A percentile compares a stretch with the other conserved stretches of the same genome.
phyloP scores from a whole-genome alignment of 495 filamentous ascomycete genomes.

The Penicillium psychrofluorescens region DNA sequence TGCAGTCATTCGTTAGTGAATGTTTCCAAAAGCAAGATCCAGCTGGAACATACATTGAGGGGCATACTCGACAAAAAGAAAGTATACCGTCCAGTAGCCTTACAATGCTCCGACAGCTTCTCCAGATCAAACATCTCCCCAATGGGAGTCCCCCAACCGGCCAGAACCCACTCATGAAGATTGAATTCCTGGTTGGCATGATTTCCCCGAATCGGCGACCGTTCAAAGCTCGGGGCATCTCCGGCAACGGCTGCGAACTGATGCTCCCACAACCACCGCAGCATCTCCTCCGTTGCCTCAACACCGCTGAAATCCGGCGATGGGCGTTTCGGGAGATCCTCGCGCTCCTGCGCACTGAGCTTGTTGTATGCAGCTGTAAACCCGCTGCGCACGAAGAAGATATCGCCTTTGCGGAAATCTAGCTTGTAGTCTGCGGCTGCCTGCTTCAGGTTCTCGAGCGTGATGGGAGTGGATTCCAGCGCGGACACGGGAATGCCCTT shows the following conservation, averaged over 20 bases:
- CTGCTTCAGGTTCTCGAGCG: slow-evolving; percentile 24
- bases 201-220: slow-evolving; percentile 18
- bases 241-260: slow-evolving; percentile 42
- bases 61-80: slow-evolving; percentile 50
- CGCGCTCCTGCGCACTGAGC: slow-evolving; percentile 15
- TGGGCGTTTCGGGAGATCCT: slow-evolving; percentile 10
- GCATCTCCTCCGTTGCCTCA: slow-evolving; percentile 24
- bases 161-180: slow-evolving; percentile 44
- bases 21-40: background rate
- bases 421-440: slow-evolving; percentile 23
- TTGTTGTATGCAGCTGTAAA: slow-evolving; percentile 28
- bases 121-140: slow-evolving; percentile 53
- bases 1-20: slow-evolving; percentile 2
- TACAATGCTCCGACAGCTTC: slow-evolving; percentile 35
- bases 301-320: slow-evolving; percentile 29
- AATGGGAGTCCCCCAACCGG: slow-evolving; percentile 48
- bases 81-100: slow-evolving; percentile 32
- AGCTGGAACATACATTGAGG: slow-evolving; percentile 30
- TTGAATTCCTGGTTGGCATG: slow-evolving; percentile 15
- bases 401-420: slow-evolving; percentile 35
- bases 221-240: slow-evolving; percentile 28
- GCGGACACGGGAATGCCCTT: slow-evolving; percentile 20
- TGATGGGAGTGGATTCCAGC: slow-evolving; percentile 25
- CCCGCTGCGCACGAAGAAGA: slow-evolving; percentile 43
- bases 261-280: slow-evolving; percentile 39